Conservation (phyloP, 805 yeast species). For the Metschnikowia chrysomelidarum region DNA sequence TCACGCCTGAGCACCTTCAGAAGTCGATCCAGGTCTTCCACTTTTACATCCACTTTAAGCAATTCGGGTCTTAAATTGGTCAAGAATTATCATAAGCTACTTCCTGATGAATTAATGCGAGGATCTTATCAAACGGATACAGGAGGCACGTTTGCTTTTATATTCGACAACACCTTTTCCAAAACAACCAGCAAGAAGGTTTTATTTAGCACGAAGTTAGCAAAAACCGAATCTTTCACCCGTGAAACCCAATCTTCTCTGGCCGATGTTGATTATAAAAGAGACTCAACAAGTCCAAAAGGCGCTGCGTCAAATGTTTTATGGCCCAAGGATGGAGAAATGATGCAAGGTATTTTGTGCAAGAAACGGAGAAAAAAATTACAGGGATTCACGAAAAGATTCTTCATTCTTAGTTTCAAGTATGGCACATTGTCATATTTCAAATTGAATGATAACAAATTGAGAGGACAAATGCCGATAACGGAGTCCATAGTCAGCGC, state of each 20-base stretch:
- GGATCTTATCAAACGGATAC: constrained; percentile 58
- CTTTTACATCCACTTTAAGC: constrained; percentile 38
- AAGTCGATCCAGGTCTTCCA: constrained; percentile 35
- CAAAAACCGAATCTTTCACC: background rate
- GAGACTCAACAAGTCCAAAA: background rate
- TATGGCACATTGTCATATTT: constrained; percentile 84
- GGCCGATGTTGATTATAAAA: background rate
- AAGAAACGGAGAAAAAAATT: constrained; percentile 78
- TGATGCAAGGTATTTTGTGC: constrained; percentile 71
- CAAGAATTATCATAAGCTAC: constrained; percentile 53
- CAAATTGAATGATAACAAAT: constrained; percentile 65
- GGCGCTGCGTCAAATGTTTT: constrained; percentile 16
- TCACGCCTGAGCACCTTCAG: constrained; percentile 31
- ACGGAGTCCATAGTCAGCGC: constrained; percentile 81
- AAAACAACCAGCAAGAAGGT: constrained; percentile 82
- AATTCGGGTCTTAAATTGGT: constrained; percentile 47
- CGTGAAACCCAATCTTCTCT: background rate
- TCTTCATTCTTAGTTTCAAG: constrained; percentile 77
- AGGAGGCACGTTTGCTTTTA: constrained; percentile 80
- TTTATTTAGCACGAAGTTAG: constrained; percentile 49
- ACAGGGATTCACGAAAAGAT: constrained; percentile 85
- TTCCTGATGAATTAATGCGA: constrained; percentile 57
- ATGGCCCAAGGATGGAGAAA: constrained; percentile 60
- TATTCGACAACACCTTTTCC: constrained; percentile 89
- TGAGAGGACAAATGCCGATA: constrained; percentile 91